Evolutionary conservation across 1,139 yeast genomes (phyloP).

Genomic region (Debaryomyces subglobosus): DNA sequence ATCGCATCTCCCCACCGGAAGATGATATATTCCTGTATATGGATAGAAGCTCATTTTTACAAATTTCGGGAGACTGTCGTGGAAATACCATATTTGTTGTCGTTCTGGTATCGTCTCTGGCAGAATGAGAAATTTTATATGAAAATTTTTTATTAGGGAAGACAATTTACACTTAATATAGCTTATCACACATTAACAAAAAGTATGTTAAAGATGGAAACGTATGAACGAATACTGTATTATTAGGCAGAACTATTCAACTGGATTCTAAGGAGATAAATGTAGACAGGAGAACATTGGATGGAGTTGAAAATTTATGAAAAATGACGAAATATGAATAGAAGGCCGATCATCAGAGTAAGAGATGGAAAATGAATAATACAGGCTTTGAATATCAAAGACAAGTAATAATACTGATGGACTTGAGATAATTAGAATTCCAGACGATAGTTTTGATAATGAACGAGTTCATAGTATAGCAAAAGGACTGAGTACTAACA

Average conservation of each 20-base stretch:
- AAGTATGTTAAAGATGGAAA: slow-evolving; percentile 12
- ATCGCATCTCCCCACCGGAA: background rate
- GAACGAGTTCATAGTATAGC: background rate
- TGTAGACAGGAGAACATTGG: background rate
- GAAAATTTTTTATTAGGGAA: slow-evolving; percentile 8
- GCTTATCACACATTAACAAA: slow-evolving; percentile 14
- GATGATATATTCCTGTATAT: background rate
- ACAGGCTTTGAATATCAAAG: background rate
- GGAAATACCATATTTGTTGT: background rate
- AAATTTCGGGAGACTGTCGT: slow-evolving; percentile 1
- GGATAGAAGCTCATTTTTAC: background rate
- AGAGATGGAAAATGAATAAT: background rate
- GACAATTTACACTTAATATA: slow-evolving; percentile 5
- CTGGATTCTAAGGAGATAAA: background rate
- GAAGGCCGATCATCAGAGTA: background rate
- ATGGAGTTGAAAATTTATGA: background rate
- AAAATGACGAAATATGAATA: background rate
- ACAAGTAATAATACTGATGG: background rate
- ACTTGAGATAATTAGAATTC: too few relatives aligned
- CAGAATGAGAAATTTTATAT: slow-evolving; percentile 6
- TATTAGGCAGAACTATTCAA: slow-evolving; percentile 1
- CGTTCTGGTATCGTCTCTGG: slow-evolving; percentile 1
- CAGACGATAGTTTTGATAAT: background rate
- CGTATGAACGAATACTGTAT: background rate
- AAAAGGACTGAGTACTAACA: slow-evolving; percentile 15